Evolutionary conservation across 352 stramenopile species (phyloP), one percentile per base, ranked within the genome.

Genomic region (Pythium myriotylum): DNA sequence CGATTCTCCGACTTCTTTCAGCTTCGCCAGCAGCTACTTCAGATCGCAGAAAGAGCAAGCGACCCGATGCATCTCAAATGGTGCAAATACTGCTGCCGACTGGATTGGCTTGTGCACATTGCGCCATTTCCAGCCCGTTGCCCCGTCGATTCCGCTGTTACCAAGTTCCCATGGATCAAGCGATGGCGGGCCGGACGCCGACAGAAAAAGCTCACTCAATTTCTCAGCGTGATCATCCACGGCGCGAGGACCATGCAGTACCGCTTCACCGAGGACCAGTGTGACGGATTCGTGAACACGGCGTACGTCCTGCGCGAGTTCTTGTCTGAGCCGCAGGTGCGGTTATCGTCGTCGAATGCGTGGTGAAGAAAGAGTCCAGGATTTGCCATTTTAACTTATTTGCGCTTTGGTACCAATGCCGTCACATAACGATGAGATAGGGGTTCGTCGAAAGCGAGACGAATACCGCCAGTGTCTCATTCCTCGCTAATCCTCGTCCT

Each of bases 221-320:
- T 87, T 60, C 35, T 88, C 16, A 75, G 81, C 41, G 45, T 68
- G 27, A 62, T 90, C 42, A 47, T 90, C 47, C 41, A 56, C 23
- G 63, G 65, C 12, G 71, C 77, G 37, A 81, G 81, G 49, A 73
- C 85, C 52, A 58, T 77, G 33, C 81, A 79, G 19, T 90, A 88
- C 58, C 73, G 75, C 6, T 78, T 69, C 45, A 62, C 65, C 23
- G 69, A 65, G 22, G 58, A 55, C 6, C 77, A 73, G 10, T 89
- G 82, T 53, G 66, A 74, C 22, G 67, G 72, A 23, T 91, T 84
- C 29, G 55, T 73, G 26, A 65, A 56, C 20, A 71, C 84, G 48
- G 84, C 77, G 39, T 69, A 54, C 52, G 47, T 89, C 23, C 58
- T 89, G 48, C 79, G 68, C 24, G 70, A 81, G 47, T 92, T 92